These are phyloP conservation scores for Acacia confusa DNA, from an alignment of 306 rosid genomes.

Conservation along the genomic window DNA sequence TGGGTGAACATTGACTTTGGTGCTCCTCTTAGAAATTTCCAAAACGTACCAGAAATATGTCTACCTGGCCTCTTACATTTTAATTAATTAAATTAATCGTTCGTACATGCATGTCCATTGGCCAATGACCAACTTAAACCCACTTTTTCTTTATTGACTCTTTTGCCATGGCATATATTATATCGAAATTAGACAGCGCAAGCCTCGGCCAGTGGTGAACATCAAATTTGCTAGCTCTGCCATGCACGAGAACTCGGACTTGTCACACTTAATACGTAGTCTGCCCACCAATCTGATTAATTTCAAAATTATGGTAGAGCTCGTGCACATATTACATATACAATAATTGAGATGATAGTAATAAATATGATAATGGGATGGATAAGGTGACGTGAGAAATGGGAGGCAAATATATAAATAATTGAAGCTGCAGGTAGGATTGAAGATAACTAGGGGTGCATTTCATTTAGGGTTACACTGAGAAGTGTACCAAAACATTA, in stretches of 20 bases:
- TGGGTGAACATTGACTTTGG: slow-evolving; percentile 32
- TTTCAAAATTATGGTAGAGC: neutral
- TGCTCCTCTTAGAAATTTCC: slow-evolving; percentile 24
- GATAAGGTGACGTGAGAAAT: neutral
- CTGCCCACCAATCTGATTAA: neutral
- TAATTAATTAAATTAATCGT: neutral
- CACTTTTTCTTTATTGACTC: neutral
- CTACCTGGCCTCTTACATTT: neutral
- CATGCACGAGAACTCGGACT: neutral
- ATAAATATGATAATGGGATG: neutral
- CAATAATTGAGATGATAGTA: neutral
- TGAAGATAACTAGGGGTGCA: neutral
- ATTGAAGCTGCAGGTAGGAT: neutral
- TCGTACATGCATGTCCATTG: neutral
- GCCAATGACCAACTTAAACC: neutral
- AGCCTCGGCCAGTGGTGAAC: neutral
- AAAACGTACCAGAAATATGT: neutral
- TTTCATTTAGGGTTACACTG: no score
- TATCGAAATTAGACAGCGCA: neutral
- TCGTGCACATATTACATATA: neutral
- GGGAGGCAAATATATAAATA: neutral
- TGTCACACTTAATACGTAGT: neutral
- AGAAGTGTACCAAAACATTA: no score
- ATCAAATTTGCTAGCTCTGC: neutral
- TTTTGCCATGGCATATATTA: no score